Evolutionary conservation across 192 early-diverging fungal species (phyloP), one percentile per base, ranked within the genome.

Genomic region (Allomyces arbusculus): DNA sequence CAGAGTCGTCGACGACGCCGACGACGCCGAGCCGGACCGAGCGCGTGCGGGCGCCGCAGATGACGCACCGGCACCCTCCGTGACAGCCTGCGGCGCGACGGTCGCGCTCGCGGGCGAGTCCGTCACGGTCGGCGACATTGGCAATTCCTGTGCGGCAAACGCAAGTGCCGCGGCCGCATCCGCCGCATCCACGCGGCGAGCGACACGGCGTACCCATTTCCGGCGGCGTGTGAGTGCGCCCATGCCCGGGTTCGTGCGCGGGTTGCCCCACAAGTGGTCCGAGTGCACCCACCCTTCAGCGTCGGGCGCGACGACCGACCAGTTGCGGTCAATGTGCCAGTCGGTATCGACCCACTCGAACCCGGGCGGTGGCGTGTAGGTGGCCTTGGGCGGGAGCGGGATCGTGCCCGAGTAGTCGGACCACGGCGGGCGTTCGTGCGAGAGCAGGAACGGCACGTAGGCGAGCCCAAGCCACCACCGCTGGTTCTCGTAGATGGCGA

Each of bases 391-490:
- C 0, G 80, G 66, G 19, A 73, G 72, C 23, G 72, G 33, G 45
- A 76, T 74, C 23, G 63, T 68, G 44, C 87, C 87, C 20, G 72
- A 72, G 64, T 79, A 79, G 69, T 88, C 84, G 67, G 77, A 79
- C 87, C 87, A 88, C 63, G 75, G 72, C 45, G 76, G 67, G 14
- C 87, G 78, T 70, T 89, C 87, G 62, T 71, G 73, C 58, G 72
- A 72, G 55, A 86, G 74, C 24, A 87, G 76, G n/a, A 80, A 78
- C 23, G 84, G 82, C 10, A 89, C 79, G 81, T 81, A 89, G 11
- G 85, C 87, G 11, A 86, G 78, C 8, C 84, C 85, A 12, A 82
- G 74, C 84, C 84, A 89, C 87, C 87, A 89, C 61, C 87, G 78
- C 74, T 89, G 85, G 76, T 89, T 87, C 74, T 89, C 87, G 73